Conservation (phyloP, 23 red algal genomes). For the Gracilaria vermiculophylla region DNA sequence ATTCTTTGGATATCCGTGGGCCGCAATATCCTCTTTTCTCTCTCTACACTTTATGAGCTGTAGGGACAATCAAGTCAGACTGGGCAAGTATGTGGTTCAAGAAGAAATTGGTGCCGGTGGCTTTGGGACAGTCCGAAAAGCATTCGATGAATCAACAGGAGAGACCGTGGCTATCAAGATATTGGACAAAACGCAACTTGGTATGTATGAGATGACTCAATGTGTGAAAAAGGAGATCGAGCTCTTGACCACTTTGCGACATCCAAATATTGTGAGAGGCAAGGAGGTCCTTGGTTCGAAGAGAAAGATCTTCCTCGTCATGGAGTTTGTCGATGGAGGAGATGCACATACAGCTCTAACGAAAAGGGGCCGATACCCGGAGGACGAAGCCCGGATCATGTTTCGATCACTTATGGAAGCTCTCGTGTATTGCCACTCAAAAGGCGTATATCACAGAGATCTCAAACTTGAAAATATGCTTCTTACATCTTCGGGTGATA, state of each 20-base stretch:
- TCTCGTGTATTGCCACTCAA: conserved; percentile 58
- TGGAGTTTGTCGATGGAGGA: conserved; percentile 69
- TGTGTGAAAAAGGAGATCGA: conserved; percentile 62
- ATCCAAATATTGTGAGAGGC: conserved; percentile 70
- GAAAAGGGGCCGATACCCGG: neutral
- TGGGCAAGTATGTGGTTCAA: conserved; percentile 38
- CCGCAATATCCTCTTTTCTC: neutral
- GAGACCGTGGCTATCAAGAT: conserved; percentile 67
- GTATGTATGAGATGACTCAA: conserved; percentile 56
- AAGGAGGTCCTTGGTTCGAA: conserved; percentile 45
- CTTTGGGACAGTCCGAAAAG: conserved; percentile 48
- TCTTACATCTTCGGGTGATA: conserved; percentile 39
- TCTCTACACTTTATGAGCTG: neutral
- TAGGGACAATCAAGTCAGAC: neutral
- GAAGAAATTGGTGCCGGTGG: conserved; percentile 46
- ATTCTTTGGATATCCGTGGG: neutral
- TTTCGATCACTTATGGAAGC: conserved; percentile 55
- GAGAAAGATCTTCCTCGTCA: conserved; percentile 53
- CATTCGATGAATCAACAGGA: conserved; percentile 27
- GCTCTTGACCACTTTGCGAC: conserved; percentile 39
- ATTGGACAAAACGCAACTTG: conserved; percentile 64
- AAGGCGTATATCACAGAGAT: conserved; percentile 64
- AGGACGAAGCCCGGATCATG: conserved; percentile 3
- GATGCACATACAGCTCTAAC: conserved; percentile 32
- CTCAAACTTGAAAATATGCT: conserved; percentile 78